Base-by-base conservation (phyloP, 2,329 filamentous ascomycete species). In the Chaetomiaceae sp. region DNA sequence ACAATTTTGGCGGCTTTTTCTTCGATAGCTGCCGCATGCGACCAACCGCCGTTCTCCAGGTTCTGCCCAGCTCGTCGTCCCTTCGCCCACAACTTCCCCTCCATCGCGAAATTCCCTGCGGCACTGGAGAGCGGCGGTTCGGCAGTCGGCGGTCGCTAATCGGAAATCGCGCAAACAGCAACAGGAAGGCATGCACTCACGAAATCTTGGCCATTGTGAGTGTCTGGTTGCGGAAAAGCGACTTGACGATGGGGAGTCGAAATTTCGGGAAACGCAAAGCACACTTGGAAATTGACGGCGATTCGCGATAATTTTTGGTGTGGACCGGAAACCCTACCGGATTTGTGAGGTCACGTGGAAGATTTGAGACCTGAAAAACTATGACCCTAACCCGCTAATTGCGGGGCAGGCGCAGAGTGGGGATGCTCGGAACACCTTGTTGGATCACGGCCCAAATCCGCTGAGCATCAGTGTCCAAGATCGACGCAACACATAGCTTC, bases 151-250 rank as follows among this genome's bases (percentile, higher is more conserved):
- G 46, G 45, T 49, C 10, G 53, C 40, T 33, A 30, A 34, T 53
- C 51, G 40, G 56, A 57, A 58, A 45, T 48, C 50, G 54, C 53
- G 44, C 29, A 51, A 51, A 8, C 55, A 62, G 27, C 55, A 50
- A 53, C 45, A 51, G 37, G 46, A 53, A 54, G 48, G 42, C 38
- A 36, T 52, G 27, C 29, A 81, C 80, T 75, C 77, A 83, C 80
- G 79, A 81, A 64, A 77, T 67, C 74, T 83, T 83, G 73, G 79
- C 80, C 80, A 83, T 83, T 80, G 72, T 75, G 71, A 74, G 71
- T 72, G 73, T 71, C 71, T 72, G 59, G 57, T 57, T 61, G 60
- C 55, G 61, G 55, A 61, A 59, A 61, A 58, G 58, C 63, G 63
- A 61, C 62, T 61, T 62, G 58, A 54, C 55, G 62, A 54, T 61